Evolutionary conservation across 2,329 filamentous ascomycete genomes (phyloP), one percentile per base, ranked within the genome.

Genomic region (Cryphonectria nitschkei): DNA sequence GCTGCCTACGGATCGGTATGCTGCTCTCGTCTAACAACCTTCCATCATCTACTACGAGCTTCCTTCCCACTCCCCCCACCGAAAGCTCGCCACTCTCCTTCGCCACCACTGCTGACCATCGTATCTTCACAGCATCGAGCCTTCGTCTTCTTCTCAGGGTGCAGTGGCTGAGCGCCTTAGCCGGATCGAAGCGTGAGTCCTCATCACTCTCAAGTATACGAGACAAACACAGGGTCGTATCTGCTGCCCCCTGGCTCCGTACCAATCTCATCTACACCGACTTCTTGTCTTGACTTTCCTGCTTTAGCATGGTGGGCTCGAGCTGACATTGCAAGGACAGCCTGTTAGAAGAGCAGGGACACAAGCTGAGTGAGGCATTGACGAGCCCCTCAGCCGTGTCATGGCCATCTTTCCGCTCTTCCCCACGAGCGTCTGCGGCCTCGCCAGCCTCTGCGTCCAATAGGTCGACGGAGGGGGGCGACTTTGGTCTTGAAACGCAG

Each of bases 161-260:
- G 78, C 77, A 26, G 76, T 82, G 34, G 77, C 77, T 61, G 81
- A 82, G 68, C 78, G 81, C 68, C 78, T 82, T 39, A 77, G 76
- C 58, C 76, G 80, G 58, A 82, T 82, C 75, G 81, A 82, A 71
- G 75, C 77, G 71, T 70, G 19, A 68, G 71, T 72, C 32, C 50
- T 41, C 26, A 16, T 26, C n/a, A 26, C 13, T 43, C 50, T 60
- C 63, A 73, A 71, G 37, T 73, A 71, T 9, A 75, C 77, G 41
- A 77, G 73, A 22, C 75, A 75, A 39, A 72, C 73, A 58, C 76
- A 74, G 37, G 13, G 32, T 32, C 34, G 19, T 22, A 22, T 61
- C 29, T 74, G 22, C 22, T 29, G 22, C 41, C 61, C 46, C 54
- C n/a, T 26, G 32, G 32, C 11, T 22, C 39, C 43, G 29, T 54